Conservation (phyloP, 2,329 filamentous ascomycete species). For the Aspergillus candidus region DNA sequence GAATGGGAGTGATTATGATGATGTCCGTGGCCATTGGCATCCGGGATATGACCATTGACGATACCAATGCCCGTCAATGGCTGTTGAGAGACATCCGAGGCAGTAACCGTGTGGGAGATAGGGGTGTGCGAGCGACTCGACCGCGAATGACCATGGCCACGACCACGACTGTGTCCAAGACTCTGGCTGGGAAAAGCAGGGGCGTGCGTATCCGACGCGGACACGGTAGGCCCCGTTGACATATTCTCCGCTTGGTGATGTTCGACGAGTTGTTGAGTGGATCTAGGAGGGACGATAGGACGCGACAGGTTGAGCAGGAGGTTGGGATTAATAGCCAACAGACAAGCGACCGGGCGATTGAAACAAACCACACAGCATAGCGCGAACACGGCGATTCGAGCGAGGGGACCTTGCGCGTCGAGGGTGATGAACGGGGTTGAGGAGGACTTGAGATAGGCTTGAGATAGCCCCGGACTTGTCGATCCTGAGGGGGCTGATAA, state of each 20-base stretch:
- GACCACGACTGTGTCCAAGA: constrained; percentile 23
- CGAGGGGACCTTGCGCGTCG: too few species aligned
- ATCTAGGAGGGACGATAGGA: constrained; percentile 2
- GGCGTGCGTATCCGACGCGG: constrained; percentile 24
- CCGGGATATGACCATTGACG: constrained; percentile 22
- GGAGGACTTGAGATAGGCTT: too few species aligned
- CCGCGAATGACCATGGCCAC: constrained; percentile 31
- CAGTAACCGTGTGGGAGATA: constrained; percentile 19
- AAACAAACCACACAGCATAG: constrained; percentile 15
- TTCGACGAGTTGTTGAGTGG: constrained; percentile 5
- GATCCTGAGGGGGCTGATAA: too few species aligned
- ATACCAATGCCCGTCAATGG: constrained; percentile 13
- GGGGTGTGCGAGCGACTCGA: constrained; percentile 26
- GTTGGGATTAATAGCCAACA: constrained; percentile 16
- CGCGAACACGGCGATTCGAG: constrained; percentile 5
- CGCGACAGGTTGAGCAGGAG: constrained; percentile 6
- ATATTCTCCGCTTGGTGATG: constrained; percentile 20
- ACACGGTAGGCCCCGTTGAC: constrained; percentile 28
- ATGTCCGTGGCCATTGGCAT: constrained; percentile 19
- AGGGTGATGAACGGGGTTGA: too few species aligned
- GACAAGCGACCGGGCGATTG: constrained; percentile 10
- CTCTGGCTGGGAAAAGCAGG: constrained; percentile 19
- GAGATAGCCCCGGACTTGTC: too few species aligned
- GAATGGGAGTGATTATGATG: constrained; percentile 37
- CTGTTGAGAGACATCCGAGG: constrained; percentile 15